These are phyloP conservation scores for Tulasnella calospora DNA, from an alignment of 768 basidiomycete species.

Conservation along the genomic window DNA sequence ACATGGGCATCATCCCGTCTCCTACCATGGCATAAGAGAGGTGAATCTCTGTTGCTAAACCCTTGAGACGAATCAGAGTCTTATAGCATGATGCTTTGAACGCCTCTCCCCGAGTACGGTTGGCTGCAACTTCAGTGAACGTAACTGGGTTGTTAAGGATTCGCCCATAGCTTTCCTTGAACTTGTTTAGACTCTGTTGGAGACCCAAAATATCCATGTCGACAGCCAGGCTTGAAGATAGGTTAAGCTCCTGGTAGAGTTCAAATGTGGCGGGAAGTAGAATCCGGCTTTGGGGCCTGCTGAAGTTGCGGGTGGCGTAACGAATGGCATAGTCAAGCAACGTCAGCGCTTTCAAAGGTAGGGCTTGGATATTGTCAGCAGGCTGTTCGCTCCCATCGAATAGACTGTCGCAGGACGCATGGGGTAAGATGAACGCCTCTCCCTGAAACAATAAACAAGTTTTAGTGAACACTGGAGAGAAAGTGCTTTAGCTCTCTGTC, in stretches of 20 bases:
- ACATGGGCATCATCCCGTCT: background rate
- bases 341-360: background rate
- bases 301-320: background rate
- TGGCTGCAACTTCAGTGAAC: background rate
- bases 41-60: background rate
- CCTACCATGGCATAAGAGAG: background rate
- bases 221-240: background rate
- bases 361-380: background rate
- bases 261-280: background rate
- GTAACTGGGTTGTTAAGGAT: background rate
- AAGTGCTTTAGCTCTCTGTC: background rate
- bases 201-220: background rate
- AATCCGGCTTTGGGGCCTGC: background rate
- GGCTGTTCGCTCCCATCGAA: background rate
- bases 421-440: background rate
- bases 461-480: background rate
- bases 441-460: background rate
- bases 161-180: background rate
- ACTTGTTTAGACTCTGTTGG: background rate
- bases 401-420: background rate
- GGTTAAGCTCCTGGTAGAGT: background rate
- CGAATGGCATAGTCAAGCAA: background rate
- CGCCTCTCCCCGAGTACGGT: background rate
- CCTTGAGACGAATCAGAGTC: background rate
- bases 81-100: background rate